Percentiles rank a stretch among this genome's conserved stretches.
These are phyloP conservation scores for Nevesoporus exiguus DNA, from an alignment of 768 basidiomycete species.

Conservation along the genomic window DNA sequence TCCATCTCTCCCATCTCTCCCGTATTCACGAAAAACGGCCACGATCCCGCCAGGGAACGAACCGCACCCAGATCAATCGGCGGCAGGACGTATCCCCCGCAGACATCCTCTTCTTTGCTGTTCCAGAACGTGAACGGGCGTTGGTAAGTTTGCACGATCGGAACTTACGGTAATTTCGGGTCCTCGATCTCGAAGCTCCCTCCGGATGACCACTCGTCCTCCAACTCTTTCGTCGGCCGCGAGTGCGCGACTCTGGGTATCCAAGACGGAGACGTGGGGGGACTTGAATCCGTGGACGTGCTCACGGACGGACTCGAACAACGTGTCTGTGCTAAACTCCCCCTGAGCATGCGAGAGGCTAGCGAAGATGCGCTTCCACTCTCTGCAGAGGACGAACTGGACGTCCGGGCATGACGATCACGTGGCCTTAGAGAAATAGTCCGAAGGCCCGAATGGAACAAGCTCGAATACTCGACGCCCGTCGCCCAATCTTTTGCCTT, in stretches of 20 bases:
- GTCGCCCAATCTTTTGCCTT: constrained; percentile 29
- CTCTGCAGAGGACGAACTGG: constrained; percentile 5
- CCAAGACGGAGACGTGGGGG: no score
- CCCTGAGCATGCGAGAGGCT: constrained; percentile 10
- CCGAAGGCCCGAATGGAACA: constrained; percentile 36
- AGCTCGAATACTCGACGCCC: constrained; percentile 32
- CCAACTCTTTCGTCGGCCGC: constrained; percentile 9
- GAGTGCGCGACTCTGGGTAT: not conserved
- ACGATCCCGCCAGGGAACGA: constrained; percentile 39
- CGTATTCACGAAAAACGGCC: constrained; percentile 44
- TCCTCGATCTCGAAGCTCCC: constrained; percentile 1
- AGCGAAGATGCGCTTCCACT: not conserved
- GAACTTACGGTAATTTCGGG: constrained; percentile 15
- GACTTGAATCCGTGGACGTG: constrained; percentile 4
- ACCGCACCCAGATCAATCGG: constrained; percentile 37
- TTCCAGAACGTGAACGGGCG: not conserved
- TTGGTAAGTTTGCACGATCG: not conserved
- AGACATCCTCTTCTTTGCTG: constrained; percentile 11
- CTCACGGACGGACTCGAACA: not conserved
- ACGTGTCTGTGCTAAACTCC: not conserved
- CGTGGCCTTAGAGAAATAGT: constrained; percentile 23
- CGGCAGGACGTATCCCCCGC: constrained; percentile 1
- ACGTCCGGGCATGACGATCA: constrained; percentile 3
- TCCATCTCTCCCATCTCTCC: constrained; percentile 32
- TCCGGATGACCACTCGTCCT: constrained; percentile 6